Evolutionary conservation across 345 rosid genomes (phyloP).

Genomic region (Populus alba): DNA sequence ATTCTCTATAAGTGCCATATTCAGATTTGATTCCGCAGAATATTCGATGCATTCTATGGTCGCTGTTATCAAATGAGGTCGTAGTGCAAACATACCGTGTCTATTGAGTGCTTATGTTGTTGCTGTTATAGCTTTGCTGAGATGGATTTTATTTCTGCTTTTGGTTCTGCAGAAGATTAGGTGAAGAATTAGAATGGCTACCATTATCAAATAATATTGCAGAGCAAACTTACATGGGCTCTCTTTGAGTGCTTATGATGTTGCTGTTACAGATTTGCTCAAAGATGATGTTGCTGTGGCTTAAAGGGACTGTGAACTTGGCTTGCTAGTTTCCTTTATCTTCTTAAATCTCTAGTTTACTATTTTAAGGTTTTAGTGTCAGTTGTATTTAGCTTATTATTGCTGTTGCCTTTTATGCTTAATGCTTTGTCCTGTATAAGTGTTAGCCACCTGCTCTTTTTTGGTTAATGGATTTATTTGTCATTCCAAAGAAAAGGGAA

Average conservation of each 20-base stretch:
- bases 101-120: no score
- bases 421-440: background rate
- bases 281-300: background rate
- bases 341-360: background rate
- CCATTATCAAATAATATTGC: background rate
- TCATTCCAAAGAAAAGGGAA: background rate
- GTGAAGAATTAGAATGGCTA: background rate
- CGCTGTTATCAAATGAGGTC: no score
- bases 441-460: background rate
- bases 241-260: background rate
- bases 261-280: background rate
- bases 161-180: background rate
- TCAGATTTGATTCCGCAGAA: background rate
- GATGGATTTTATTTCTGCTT: background rate
- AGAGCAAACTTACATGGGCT: background rate
- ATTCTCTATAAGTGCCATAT: background rate
- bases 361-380: background rate
- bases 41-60: no score
- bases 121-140: no score
- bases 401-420: background rate
- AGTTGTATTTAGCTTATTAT: background rate
- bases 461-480: background rate
- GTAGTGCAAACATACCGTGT: no score
- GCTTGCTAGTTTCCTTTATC: background rate
- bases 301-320: background rate